These are phyloP conservation scores for Nemania diffusa DNA, from an alignment of 2,329 filamentous ascomycete species.

Conservation along the genomic window DNA sequence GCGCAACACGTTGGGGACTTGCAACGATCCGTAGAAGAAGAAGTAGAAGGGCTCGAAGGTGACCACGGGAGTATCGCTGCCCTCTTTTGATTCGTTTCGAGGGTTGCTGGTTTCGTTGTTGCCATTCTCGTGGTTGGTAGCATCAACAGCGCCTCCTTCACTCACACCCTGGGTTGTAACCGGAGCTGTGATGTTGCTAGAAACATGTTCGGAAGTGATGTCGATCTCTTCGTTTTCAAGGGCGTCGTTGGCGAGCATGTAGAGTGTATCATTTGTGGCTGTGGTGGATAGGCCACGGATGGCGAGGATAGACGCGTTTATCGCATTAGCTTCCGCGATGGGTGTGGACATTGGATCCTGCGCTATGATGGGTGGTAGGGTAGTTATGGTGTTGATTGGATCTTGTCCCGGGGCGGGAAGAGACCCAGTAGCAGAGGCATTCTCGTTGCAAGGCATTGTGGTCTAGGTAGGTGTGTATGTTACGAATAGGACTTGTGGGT, in stretches of 20 bases:
- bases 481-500: not conserved
- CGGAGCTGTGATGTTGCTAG: not conserved
- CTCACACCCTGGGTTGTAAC: not conserved
- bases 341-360: not conserved
- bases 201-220: not conserved
- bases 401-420: not conserved
- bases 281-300: slow-evolving; percentile 35
- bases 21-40: slow-evolving; percentile 46
- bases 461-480: not conserved
- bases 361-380: slow-evolving; percentile 4
- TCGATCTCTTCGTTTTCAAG: slow-evolving; percentile 2
- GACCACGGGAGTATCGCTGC: not conserved
- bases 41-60: slow-evolving; percentile 45
- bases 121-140: not conserved
- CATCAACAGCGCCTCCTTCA: not conserved
- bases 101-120: not conserved
- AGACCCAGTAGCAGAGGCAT: not conserved
- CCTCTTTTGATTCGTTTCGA: not conserved
- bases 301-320: slow-evolving; percentile 27
- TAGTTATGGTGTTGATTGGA: not conserved
- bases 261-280: slow-evolving; percentile 27
- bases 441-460: not conserved
- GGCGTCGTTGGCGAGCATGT: slow-evolving; percentile 8
- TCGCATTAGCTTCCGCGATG: slow-evolving; percentile 7
- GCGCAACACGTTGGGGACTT: slow-evolving; percentile 25